These are phyloP conservation scores for Sporisorium iseilematis-ciliati DNA, from an alignment of 1,284 basidiomycete genomes.

Conservation along the genomic window DNA sequence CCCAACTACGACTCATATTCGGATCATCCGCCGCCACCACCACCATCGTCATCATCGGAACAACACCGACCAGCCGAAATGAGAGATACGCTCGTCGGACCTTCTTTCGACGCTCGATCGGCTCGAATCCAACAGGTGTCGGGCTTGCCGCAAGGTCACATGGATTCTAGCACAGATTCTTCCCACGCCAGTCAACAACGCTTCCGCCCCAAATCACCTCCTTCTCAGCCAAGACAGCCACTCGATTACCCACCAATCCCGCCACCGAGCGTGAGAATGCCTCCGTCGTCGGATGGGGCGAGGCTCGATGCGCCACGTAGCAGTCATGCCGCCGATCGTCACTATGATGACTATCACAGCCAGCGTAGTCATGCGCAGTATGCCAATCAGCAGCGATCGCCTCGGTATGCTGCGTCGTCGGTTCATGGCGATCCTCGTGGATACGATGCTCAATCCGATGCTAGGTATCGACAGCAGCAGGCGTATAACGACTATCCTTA, in stretches of 20 bases:
- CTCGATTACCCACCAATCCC: slow-evolving; percentile 9
- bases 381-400: slow-evolving; percentile 11
- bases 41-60: neutral
- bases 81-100: slow-evolving; percentile 13
- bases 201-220: slow-evolving; percentile 7
- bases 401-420: slow-evolving; percentile 9
- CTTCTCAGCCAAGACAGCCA: neutral
- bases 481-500: neutral
- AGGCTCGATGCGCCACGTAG: too few species aligned
- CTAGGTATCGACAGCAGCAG: slow-evolving; percentile 8
- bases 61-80: slow-evolving; percentile 17
- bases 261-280: neutral
- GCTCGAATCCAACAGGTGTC: slow-evolving; percentile 20
- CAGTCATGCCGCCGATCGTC: slow-evolving; percentile 1
- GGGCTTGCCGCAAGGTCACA: slow-evolving; percentile 26
- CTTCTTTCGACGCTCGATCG: slow-evolving; percentile 15
- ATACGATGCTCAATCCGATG: neutral
- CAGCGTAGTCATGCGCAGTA: slow-evolving; percentile 7
- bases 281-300: too few species aligned
- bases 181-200: neutral
- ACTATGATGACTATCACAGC: slow-evolving; percentile 15
- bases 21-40: neutral
- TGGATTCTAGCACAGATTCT: slow-evolving; percentile 5
- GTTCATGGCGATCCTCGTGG: neutral
- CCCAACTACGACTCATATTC: slow-evolving; percentile 18